Evolutionary conservation across 2,329 filamentous ascomycete species (phyloP).

Genomic region (Fusarium lyarnte): DNA sequence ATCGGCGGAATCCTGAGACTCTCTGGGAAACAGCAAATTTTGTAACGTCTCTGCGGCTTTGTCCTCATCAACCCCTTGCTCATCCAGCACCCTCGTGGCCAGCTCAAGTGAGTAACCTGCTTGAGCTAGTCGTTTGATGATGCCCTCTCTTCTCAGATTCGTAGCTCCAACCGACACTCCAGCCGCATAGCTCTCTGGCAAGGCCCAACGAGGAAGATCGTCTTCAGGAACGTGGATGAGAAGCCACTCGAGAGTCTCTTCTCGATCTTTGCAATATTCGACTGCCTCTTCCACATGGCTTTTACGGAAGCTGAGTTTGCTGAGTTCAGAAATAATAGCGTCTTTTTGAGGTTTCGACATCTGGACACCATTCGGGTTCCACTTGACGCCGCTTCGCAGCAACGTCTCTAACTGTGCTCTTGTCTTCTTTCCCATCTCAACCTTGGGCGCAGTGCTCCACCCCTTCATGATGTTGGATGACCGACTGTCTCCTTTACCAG

Average conservation of each 20-base stretch:
- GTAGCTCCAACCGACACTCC: conserved; percentile 87
- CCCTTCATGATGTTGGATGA: conserved; percentile 69
- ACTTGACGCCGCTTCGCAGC: conserved; percentile 79
- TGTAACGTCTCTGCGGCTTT: conserved; percentile 84
- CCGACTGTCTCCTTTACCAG: conserved; percentile 45
- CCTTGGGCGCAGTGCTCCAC: conserved; percentile 86
- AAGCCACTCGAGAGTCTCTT: conserved; percentile 95
- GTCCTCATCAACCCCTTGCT: conserved; percentile 75
- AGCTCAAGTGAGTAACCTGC: conserved; percentile 88
- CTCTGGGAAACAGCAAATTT: conserved; percentile 50
- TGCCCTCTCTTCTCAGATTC: conserved; percentile 82
- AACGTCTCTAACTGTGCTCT: conserved; percentile 82
- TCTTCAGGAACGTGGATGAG: conserved; percentile 97
- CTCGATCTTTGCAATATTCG: conserved; percentile 86
- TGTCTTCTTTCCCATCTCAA: conserved; percentile 89
- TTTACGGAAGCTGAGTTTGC: conserved; percentile 82
- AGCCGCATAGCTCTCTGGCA: conserved; percentile 91
- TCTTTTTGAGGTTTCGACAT: conserved; percentile 68
- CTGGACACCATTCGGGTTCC: conserved; percentile 82
- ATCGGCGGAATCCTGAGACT: conserved; percentile 27
- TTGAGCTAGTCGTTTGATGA: conserved; percentile 81
- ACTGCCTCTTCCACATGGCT: conserved; percentile 91
- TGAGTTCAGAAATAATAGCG: conserved; percentile 76
- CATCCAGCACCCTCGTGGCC: conserved; percentile 80
- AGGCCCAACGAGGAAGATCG: conserved; percentile 89